Conservation (phyloP, 805 yeast species). For the fission yeast (Schizosaccharomyces pombe) region DNA sequence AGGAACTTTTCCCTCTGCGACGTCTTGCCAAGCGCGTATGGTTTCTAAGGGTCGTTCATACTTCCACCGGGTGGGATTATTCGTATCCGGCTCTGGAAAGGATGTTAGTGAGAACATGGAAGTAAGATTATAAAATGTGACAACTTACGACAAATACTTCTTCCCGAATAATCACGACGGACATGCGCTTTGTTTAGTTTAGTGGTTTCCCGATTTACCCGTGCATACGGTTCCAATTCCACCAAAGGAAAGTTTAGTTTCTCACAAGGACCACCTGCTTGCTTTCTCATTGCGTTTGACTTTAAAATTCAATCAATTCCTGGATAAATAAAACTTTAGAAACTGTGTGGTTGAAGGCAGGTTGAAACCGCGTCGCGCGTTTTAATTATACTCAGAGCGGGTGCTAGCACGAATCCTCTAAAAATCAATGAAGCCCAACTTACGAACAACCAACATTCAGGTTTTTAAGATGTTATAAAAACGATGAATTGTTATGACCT, state of each 20-base stretch:
- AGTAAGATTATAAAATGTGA: no score
- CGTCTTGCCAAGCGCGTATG: not conserved
- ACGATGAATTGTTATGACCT: no score
- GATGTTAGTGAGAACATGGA: not conserved
- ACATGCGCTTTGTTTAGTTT: not conserved
- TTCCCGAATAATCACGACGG: not conserved
- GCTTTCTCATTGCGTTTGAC: not conserved
- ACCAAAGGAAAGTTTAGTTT: not conserved
- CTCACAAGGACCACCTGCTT: not conserved
- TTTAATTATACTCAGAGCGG: no score
- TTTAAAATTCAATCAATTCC: not conserved
- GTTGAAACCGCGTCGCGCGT: no score
- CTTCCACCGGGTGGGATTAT: conserved; percentile 1
- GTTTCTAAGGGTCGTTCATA: conserved; percentile 1
- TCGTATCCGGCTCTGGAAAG: not conserved
- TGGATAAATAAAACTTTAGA: not conserved
- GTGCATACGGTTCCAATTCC: not conserved
- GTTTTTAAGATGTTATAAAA: no score
- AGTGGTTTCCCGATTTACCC: not conserved
- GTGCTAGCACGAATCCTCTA: no score
- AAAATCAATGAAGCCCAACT: no score
- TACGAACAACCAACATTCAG: no score
- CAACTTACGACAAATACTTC: not conserved
- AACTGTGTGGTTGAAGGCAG: no score
- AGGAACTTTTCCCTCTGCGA: not conserved